Evolutionary conservation across 148 eudicot species (phyloP).

Genomic region (Rhododendron vialii): DNA sequence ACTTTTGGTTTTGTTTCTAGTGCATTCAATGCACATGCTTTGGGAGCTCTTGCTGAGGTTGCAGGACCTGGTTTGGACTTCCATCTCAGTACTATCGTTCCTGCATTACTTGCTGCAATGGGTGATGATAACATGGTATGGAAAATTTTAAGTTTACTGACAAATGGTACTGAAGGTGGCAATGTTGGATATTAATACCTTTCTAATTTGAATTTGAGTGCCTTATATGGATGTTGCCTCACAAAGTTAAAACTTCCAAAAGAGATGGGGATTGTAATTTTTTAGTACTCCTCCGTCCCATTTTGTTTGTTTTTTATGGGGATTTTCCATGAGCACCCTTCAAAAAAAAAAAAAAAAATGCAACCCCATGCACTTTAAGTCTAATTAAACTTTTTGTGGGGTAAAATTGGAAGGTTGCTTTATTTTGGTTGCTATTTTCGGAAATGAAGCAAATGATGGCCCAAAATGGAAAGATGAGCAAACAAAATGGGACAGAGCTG

Average conservation of each 20-base stretch:
- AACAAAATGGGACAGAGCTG: background rate
- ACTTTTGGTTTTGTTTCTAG: constrained; percentile 32
- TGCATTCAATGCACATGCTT: constrained; percentile 97
- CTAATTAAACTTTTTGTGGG: background rate
- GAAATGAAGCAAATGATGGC: background rate
- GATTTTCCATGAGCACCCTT: background rate
- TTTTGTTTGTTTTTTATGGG: no score
- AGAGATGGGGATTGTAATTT: background rate
- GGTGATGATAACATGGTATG: constrained; percentile 70
- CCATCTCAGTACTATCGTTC: constrained; percentile 77
- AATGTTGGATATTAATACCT: background rate
- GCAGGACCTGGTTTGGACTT: constrained; percentile 89
- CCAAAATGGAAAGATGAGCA: background rate
- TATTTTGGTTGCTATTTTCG: background rate
- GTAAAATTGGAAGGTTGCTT: background rate
- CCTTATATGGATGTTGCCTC: background rate
- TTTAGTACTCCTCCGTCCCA: background rate
- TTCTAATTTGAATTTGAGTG: background rate
- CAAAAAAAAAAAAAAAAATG: no score
- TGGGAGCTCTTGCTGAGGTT: constrained; percentile 97
- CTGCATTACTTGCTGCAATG: constrained; percentile 87
- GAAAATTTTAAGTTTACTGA: background rate
- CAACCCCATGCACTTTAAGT: background rate
- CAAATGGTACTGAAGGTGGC: background rate
- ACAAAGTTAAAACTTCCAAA: background rate